Base-by-base conservation (phyloP, 1,139 yeast species). In the Yamadazyma dushanensis region DNA sequence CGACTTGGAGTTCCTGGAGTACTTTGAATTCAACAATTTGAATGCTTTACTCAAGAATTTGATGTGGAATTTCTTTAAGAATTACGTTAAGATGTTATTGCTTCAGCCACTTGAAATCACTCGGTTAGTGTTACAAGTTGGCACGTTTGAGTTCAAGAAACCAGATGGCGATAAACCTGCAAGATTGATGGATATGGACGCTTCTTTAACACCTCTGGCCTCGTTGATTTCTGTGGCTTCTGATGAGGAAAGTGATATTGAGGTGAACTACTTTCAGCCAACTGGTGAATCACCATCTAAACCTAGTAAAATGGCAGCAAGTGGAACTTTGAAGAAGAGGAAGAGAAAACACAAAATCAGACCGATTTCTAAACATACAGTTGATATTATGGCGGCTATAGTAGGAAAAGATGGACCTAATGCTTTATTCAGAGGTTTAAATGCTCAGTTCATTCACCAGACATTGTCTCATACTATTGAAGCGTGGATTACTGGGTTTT, bases 61-160 rank as follows among this genome's bases (percentile, higher is more conserved):
- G 56, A 49, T 73, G 35, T 70, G 73, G 57, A 78, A 85, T 29
- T 80, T 87, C 49, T 54, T 80, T 33, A 78, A 78, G 46, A 82
- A 80, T 45, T 89, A 89, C 61, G 61, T 78, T 40, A 80, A 78
- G 44, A 78, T 82, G 34, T 57, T 87, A 26, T 56, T 84, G 16
- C 77, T 88, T 16, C 97, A 92, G 58, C 98, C 98, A 1, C 82
- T 90, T 58, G 97, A 92, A 51, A 84, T 87, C 22, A 80, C 87
- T 4, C 71, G 95, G 37, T 67, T 88, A 44, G 70, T 89, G 26
- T 60, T 89, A 39, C 98, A 92, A 57, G 84, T 87, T 21, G 96
- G 95, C 2, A 77, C 70, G 32, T 78, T 80, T 46, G 58, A 63
- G 25, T 53, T 59, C 36, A 38, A 38, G 16, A 32, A 36, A 5